phyloP scores from a whole-genome alignment of 192 early-diverging fungal species.

The Mortierella hygrophila region DNA sequence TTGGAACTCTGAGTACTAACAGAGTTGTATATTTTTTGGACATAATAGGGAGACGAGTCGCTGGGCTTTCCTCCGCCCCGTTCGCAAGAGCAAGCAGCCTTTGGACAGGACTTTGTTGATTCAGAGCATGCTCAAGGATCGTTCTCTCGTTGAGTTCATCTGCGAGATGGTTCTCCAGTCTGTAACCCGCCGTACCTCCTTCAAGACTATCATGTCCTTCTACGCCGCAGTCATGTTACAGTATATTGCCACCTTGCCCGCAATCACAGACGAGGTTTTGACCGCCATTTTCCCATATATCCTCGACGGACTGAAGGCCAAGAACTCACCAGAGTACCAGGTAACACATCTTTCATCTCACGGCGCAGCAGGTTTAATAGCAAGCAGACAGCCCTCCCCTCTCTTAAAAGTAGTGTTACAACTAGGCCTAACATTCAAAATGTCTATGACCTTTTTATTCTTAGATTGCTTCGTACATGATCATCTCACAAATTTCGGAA shows the following conservation, averaged over 20 bases:
- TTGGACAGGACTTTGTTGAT: conserved; percentile 80
- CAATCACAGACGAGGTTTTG: conserved; percentile 68
- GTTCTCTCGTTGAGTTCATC: conserved; percentile 82
- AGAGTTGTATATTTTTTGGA: background rate
- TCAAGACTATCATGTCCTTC: conserved; percentile 75
- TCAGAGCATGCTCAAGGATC: conserved; percentile 75
- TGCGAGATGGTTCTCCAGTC: conserved; percentile 72
- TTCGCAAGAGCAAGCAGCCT: conserved; percentile 68
- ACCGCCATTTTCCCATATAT: conserved; percentile 72
- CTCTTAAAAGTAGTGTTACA: background rate
- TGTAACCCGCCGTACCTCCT: conserved; percentile 36
- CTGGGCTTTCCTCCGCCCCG: conserved; percentile 70
- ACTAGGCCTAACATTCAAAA: background rate
- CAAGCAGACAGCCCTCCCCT: background rate
- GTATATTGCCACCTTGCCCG: conserved; percentile 61
- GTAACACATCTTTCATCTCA: conserved; percentile 18
- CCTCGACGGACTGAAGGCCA: conserved; percentile 62
- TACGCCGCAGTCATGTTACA: conserved; percentile 73
- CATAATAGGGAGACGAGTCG: conserved; percentile 56
- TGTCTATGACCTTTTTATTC: background rate
- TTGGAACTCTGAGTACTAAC: background rate
- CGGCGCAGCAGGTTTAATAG: too few species aligned
- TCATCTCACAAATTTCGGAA: conserved; percentile 72
- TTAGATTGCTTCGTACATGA: conserved; percentile 72
- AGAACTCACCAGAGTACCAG: conserved; percentile 59